phyloP scores from a whole-genome alignment of 371 early-diverging fungal species.

The Haplosporangium sp. region DNA sequence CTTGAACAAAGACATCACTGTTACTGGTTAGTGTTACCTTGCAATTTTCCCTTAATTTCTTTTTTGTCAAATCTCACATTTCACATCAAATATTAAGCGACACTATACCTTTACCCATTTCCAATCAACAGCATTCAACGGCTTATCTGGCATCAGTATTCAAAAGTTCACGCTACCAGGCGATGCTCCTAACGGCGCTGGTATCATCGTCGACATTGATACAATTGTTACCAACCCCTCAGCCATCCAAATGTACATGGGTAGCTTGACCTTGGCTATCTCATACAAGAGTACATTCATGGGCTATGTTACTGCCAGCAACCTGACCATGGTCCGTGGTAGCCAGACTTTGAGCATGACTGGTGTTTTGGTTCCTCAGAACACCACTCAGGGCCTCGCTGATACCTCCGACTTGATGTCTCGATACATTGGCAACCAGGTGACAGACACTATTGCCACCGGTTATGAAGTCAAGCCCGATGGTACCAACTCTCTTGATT shows the following conservation, averaged over 20 bases:
- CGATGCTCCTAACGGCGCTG: slow-evolving; percentile 64
- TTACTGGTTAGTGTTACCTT: slow-evolving; percentile 55
- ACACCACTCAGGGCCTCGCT: slow-evolving; percentile 56
- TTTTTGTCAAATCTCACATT: too few species aligned
- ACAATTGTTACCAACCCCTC: slow-evolving; percentile 67
- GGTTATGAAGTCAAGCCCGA: slow-evolving; percentile 70
- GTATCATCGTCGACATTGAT: slow-evolving; percentile 67
- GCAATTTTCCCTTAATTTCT: not conserved
- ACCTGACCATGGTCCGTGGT: slow-evolving; percentile 62
- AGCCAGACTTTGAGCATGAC: slow-evolving; percentile 63
- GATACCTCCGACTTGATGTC: slow-evolving; percentile 67
- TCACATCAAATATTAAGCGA: not conserved
- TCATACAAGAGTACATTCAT: slow-evolving; percentile 65
- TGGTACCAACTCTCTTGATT: slow-evolving; percentile 61
- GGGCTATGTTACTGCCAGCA: slow-evolving; percentile 62
- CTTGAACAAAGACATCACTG: slow-evolving; percentile 51
- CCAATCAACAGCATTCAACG: slow-evolving; percentile 51
- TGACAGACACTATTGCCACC: slow-evolving; percentile 64
- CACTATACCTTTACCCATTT: not conserved
- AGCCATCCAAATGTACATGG: slow-evolving; percentile 70
- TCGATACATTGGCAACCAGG: slow-evolving; percentile 62
- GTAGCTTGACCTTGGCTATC: slow-evolving; percentile 65
- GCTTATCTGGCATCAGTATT: slow-evolving; percentile 65
- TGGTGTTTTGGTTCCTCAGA: slow-evolving; percentile 63
- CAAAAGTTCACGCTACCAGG: slow-evolving; percentile 67